These are phyloP conservation scores for Vitis riparia DNA, from an alignment of 164 flowering plant species.

Conservation along the genomic window DNA sequence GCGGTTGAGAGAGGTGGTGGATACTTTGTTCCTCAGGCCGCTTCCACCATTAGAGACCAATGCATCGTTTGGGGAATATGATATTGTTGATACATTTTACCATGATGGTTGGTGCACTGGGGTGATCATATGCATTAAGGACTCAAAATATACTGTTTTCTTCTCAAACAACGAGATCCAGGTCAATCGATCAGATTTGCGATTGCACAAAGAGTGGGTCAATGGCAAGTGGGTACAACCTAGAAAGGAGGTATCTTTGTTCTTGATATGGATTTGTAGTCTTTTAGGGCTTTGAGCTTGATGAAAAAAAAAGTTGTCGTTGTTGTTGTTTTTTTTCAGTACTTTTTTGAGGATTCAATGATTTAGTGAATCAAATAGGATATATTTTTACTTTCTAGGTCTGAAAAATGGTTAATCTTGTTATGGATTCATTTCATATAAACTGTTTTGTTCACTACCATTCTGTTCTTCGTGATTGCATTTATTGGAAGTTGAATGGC, in stretches of 20 bases:
- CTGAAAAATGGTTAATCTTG: too few relatives aligned
- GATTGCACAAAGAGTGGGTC: slow-evolving; percentile 27
- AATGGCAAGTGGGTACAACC: slow-evolving; percentile 31
- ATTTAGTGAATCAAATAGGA: too few relatives aligned
- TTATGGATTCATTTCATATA: too few relatives aligned
- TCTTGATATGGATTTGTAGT: too few relatives aligned
- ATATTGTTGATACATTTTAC: slow-evolving; percentile 29
- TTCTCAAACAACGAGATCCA: slow-evolving; percentile 25
- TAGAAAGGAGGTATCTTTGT: slow-evolving; percentile 20
- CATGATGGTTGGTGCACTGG: slow-evolving; percentile 47
- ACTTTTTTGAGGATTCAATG: too few relatives aligned
- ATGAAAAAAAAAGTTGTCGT: too few relatives aligned
- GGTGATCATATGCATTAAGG: slow-evolving; percentile 18
- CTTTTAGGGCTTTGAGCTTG: too few relatives aligned
- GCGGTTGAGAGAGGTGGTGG: slow-evolving; percentile 26
- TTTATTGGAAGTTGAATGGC: too few relatives aligned
- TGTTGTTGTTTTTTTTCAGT: too few relatives aligned
- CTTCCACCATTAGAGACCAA: slow-evolving; percentile 18
- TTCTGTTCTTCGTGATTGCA: too few relatives aligned
- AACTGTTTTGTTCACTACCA: too few relatives aligned
- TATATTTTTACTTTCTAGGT: too few relatives aligned
- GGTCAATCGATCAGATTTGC: slow-evolving; percentile 14
- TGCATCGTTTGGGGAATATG: slow-evolving; percentile 21
- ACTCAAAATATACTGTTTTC: slow-evolving; percentile 19
- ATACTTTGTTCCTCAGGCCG: slow-evolving; percentile 22